Evolutionary conservation across 257 asterid species (phyloP), one percentile per base, ranked within the genome.

Genomic region (Nicotiana tabacum): DNA sequence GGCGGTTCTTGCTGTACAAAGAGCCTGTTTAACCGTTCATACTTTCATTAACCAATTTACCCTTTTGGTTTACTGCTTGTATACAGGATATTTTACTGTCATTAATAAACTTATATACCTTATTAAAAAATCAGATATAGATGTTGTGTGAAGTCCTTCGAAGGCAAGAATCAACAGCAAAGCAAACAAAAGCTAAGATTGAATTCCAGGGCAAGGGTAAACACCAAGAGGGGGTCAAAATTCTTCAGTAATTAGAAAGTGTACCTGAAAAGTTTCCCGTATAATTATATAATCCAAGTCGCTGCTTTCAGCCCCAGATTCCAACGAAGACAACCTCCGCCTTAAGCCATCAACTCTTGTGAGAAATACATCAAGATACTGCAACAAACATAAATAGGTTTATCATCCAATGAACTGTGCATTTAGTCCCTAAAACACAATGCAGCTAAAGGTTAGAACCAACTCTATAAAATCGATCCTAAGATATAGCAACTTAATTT

Each of bases 301-400:
- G 68, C 87, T 90, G 76, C 88, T 93, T 78, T 46, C 88, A 81
- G 87, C 87, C 48, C 85, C 82, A 77, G 91, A 86, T 84, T 61
- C 32, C 64, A 76, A 76, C 29, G 83, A 84, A 83, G 95, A 94
- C 35, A 90, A 60, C 85, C 93, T 92, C 89, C 99, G 88, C 90
- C 99, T 94, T 87, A 96, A 87, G 79, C 95, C 97, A 88, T 93
- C 97, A 57, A 92, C 94, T 89, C 99, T 93, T 0, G 99, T 94
- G 87, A 94, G 98, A 86, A 87, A 94, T 82, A 93, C 81, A 82
- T 96, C 94, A 57, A 94, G 89, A 89, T 96, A 96, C 99, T 96
- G 98, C 81, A 90, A 89, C 77, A 90, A 77, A 72, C 61, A 72
- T 46, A 35, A 72, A 51, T 51, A 29, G 53, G 43, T 51, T 51